These are phyloP conservation scores for Eucalyptus decipiens DNA, from an alignment of 345 rosid species.

Conservation along the genomic window DNA sequence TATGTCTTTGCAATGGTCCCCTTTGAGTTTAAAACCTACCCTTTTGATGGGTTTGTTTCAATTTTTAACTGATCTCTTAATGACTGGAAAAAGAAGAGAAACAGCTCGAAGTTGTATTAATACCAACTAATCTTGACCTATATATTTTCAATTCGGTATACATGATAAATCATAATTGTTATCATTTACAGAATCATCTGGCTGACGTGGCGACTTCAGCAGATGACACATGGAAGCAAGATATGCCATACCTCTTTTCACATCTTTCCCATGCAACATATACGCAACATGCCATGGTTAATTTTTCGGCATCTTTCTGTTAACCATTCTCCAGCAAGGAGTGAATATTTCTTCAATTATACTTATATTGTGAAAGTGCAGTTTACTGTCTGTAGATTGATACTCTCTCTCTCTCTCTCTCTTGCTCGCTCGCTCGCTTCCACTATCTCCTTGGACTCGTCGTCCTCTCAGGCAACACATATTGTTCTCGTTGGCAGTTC, in stretches of 20 bases:
- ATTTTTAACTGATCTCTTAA: neutral
- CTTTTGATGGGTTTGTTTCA: neutral
- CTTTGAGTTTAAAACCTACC: neutral
- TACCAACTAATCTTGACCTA: neutral
- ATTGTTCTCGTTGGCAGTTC: neutral
- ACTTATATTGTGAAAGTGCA: neutral
- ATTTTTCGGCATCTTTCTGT: constrained; percentile 1
- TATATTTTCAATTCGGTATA: neutral
- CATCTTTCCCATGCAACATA: constrained; percentile 2
- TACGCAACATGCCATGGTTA: neutral
- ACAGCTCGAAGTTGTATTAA: neutral
- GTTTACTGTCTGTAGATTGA: neutral
- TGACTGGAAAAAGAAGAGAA: neutral
- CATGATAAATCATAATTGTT: neutral
- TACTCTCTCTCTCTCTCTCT: neutral
- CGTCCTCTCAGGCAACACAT: neutral
- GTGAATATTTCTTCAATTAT: neutral
- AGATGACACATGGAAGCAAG: constrained; percentile 3
- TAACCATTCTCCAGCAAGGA: neutral
- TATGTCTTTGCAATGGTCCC: constrained; percentile 12
- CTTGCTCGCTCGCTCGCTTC: neutral
- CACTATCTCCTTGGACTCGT: neutral
- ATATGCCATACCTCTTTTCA: constrained; percentile 19
- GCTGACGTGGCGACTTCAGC: neutral
- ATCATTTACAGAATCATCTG: neutral